These are phyloP conservation scores for Cyclotella atomus DNA, from an alignment of 108 stramenopile genomes.

Conservation along the genomic window DNA sequence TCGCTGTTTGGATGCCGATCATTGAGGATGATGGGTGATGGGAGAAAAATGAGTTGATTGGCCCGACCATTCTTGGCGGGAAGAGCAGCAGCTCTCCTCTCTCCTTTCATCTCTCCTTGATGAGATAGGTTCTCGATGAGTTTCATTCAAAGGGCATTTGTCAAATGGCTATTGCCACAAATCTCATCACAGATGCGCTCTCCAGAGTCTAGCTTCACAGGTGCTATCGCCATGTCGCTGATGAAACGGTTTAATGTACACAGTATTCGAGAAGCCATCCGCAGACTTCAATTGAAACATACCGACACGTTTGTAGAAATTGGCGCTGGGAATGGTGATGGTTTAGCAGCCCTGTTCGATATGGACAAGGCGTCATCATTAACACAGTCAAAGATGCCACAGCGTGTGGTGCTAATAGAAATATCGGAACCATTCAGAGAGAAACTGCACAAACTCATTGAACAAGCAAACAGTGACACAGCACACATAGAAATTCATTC, in stretches of 20 bases:
- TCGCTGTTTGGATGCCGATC: no score
- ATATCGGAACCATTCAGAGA: conserved; percentile 31
- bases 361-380: background rate
- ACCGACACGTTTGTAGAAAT: conserved; percentile 25
- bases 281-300: conserved; percentile 12
- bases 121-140: background rate
- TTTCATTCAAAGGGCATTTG: background rate
- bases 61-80: no score
- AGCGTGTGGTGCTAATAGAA: conserved; percentile 31
- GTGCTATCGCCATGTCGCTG: conserved; percentile 15
- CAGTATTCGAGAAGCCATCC: conserved; percentile 14
- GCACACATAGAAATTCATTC: conserved; percentile 22
- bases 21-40: no score
- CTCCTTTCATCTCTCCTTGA: no score
- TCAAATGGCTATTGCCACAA: conserved; percentile 21
- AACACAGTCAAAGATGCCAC: conserved; percentile 9
- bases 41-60: no score
- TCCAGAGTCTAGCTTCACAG: conserved; percentile 6
- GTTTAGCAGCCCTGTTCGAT: conserved; percentile 1
- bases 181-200: conserved; percentile 21
- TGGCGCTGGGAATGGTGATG: conserved; percentile 22
- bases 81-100: no score
- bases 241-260: conserved; percentile 21
- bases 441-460: conserved; percentile 9
- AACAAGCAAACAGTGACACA: background rate